phyloP scores from a whole-genome alignment of 78 protist species.

The Dictyostelium capitatum region DNA sequence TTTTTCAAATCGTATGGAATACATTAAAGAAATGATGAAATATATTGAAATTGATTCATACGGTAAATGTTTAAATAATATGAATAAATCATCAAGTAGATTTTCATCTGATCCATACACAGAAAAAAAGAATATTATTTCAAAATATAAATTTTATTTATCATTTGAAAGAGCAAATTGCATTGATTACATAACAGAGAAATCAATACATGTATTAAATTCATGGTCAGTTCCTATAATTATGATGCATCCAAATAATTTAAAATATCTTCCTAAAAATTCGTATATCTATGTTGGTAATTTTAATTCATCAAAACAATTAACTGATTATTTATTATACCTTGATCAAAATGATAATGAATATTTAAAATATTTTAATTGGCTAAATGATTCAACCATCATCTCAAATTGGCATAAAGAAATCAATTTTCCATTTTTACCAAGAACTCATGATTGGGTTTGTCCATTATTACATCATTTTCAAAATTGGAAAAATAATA shows the following conservation, averaged over 20 bases:
- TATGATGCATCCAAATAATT: conserved; percentile 7
- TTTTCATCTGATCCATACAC: neutral
- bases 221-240: conserved; percentile 11
- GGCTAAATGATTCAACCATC: conserved; percentile 19
- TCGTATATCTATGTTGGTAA: conserved; percentile 53
- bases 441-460: neutral
- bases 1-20: neutral
- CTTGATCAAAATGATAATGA: conserved; percentile 26
- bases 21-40: neutral
- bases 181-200: conserved; percentile 31
- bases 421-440: neutral
- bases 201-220: neutral
- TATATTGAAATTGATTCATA: neutral
- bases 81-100: neutral
- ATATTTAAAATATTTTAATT: conserved; percentile 20
- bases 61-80: conserved; percentile 6
- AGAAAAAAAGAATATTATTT: neutral
- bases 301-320: conserved; percentile 2
- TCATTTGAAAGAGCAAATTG: conserved; percentile 34
- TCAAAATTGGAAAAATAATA: neutral
- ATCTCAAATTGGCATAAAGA: neutral
- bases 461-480: neutral
- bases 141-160: conserved; percentile 37
- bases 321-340: conserved; percentile 19
- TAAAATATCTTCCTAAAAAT: neutral